Base-by-base conservation (phyloP, 2,329 filamentous ascomycete species). In the Claviceps digitariae region DNA sequence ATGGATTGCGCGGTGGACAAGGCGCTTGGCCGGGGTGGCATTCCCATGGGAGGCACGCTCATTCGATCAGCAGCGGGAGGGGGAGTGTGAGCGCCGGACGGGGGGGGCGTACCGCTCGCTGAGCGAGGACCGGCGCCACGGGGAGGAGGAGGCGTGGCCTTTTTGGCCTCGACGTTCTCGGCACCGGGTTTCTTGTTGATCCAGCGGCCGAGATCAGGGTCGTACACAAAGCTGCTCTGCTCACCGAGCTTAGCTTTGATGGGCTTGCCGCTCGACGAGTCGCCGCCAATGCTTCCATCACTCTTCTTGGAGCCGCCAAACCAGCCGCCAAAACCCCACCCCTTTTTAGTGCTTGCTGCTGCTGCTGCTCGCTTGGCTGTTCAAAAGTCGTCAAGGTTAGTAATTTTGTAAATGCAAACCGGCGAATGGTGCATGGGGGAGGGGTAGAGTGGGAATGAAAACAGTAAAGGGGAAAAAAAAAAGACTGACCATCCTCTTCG, bases 141-240 rank as follows among this genome's bases (percentile, higher is more conserved):
- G 0, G 90, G 90, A 4, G 90, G 90, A 1, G 93, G 90, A 1
- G 91, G 87, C 0, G 90, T 83, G 1, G 83, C 82, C 48, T 77
- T 73, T 57, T 81, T 78, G 3, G 78, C 72, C 27, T 77, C 72
- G 9, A 72, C 71, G 45, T 78, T 79, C 52, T 86, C 83, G 8
- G 80, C 78, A 13, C 84, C 84, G 12, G 82, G 81, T 66, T 95
- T 96, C 74, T 96, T 96, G 74, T 98, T 97, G 66, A 98, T 77
- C 94, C 94, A 98, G 66, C 93, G 90, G 74, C 95, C 94, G 51
- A 95, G 78, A n/a, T 96, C 87, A 2, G 90, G 86, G 64, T 98
- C 93, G 63, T 93, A 98, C 60, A 91, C 85, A 68, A 98, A 96
- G 47, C 83, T 89, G 67, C 82, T 95, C 64, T 93, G 82, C 68